Percentiles rank a stretch among this genome's conserved stretches.
phyloP scores from a whole-genome alignment of 2,329 filamentous ascomycete species.

The Apiospora sp. region DNA sequence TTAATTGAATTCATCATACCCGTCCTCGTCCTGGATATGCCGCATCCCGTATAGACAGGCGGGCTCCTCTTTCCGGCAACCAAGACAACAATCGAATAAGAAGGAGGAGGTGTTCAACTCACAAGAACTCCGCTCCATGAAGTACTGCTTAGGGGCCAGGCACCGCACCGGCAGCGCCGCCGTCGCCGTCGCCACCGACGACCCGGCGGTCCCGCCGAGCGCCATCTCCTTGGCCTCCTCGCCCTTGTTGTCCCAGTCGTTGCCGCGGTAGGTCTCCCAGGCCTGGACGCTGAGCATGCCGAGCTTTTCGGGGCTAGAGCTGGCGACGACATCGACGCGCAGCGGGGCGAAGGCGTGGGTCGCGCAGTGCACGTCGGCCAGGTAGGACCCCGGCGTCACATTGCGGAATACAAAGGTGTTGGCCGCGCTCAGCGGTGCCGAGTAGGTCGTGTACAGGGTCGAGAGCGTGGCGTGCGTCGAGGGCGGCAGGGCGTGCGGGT shows the following conservation, averaged over 20 bases:
- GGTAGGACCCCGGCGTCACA: slow-evolving; percentile 76
- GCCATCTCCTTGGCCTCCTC: slow-evolving; percentile 59
- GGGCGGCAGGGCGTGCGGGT: slow-evolving; percentile 65
- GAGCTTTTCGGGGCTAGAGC: slow-evolving; percentile 41
- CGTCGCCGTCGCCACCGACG: neutral
- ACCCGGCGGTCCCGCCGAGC: slow-evolving; percentile 34
- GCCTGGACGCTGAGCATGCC: slow-evolving; percentile 60
- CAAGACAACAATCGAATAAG: neutral
- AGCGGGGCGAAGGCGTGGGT: slow-evolving; percentile 81
- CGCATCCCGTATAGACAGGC: neutral
- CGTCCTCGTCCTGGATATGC: neutral
- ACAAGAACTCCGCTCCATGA: slow-evolving; percentile 79
- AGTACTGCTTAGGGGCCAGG: slow-evolving; percentile 75
- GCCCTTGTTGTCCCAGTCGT: slow-evolving; percentile 89
- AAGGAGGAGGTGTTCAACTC: slow-evolving; percentile 50
- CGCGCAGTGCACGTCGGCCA: slow-evolving; percentile 80
- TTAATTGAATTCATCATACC: neutral
- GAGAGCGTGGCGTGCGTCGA: slow-evolving; percentile 71
- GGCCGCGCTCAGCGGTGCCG: slow-evolving; percentile 70
- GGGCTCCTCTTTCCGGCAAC: neutral
- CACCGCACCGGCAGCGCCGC: slow-evolving; percentile 66
- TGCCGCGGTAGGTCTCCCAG: slow-evolving; percentile 88
- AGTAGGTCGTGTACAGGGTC: slow-evolving; percentile 46
- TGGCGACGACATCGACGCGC: slow-evolving; percentile 73
- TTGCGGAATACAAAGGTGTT: slow-evolving; percentile 81